Evolutionary conservation across 2,329 filamentous ascomycete species (phyloP).

Genomic region (Pseudogymnoascus sp.): DNA sequence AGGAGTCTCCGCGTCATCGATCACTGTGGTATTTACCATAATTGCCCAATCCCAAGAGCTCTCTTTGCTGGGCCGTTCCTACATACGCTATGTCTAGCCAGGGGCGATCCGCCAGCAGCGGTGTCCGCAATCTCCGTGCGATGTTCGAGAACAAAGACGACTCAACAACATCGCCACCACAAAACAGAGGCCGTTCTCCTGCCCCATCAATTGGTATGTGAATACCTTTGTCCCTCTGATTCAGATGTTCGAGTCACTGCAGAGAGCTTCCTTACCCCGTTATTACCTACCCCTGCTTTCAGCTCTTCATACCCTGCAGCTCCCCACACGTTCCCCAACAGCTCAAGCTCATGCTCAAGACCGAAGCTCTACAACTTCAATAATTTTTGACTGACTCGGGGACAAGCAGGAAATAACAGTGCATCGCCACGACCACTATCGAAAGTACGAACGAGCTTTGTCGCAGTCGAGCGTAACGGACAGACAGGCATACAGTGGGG

Average conservation of each 20-base stretch:
- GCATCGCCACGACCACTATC: slow-evolving; percentile 58
- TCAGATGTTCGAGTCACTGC: background rate
- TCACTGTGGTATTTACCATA: background rate
- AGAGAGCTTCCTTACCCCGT: background rate
- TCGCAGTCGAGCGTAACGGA: slow-evolving; percentile 53
- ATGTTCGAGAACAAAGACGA: slow-evolving; percentile 69
- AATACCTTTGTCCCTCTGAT: background rate
- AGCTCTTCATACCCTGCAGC: background rate
- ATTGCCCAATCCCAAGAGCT: background rate
- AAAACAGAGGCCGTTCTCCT: slow-evolving; percentile 60
- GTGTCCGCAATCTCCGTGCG: slow-evolving; percentile 58
- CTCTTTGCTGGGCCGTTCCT: background rate
- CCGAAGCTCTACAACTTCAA: background rate
- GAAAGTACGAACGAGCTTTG: slow-evolving; percentile 67
- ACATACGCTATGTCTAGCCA: slow-evolving; percentile 11
- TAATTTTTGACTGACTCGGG: background rate
- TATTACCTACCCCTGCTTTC: background rate
- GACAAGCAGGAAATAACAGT: slow-evolving; percentile 16
- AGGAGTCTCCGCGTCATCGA: background rate
- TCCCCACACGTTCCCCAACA: background rate
- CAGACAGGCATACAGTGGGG: slow-evolving; percentile 34
- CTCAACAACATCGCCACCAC: slow-evolving; percentile 41
- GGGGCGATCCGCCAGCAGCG: slow-evolving; percentile 29
- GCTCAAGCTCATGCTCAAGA: background rate
- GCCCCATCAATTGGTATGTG: slow-evolving; percentile 25